phyloP scores from a whole-genome alignment of 2,329 filamentous ascomycete species.

The Aspergillus unguis region DNA sequence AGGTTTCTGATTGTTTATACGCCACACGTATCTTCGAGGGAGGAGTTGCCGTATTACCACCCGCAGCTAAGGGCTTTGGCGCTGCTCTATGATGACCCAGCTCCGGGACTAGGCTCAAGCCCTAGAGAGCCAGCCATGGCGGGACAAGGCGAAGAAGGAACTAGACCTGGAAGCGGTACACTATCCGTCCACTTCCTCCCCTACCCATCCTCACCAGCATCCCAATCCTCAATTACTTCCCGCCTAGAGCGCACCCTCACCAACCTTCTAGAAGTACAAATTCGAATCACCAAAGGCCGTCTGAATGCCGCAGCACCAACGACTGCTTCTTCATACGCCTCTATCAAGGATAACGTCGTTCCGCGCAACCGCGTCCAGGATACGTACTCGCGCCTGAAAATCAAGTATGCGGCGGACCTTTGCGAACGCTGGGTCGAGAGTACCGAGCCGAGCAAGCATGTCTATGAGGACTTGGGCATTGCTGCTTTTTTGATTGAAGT shows the following conservation, averaged over 20 bases:
- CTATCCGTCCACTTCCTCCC: slow-evolving; percentile 53
- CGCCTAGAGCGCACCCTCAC: slow-evolving; percentile 40
- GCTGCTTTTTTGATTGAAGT: slow-evolving; percentile 89
- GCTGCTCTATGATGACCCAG: slow-evolving; percentile 62
- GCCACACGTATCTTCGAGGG: slow-evolving; percentile 63
- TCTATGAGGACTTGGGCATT: slow-evolving; percentile 91
- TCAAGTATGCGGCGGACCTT: slow-evolving; percentile 68
- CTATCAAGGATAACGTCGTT: slow-evolving; percentile 78
- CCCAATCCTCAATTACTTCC: slow-evolving; percentile 32
- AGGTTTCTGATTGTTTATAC: slow-evolving; percentile 66
- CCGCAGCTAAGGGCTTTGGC: slow-evolving; percentile 71
- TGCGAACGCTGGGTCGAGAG: slow-evolving; percentile 77
- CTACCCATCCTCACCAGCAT: slow-evolving; percentile 30
- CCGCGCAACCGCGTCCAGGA: slow-evolving; percentile 75
- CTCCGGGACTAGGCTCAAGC: too few species aligned
- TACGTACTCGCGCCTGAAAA: slow-evolving; percentile 76
- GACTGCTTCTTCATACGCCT: slow-evolving; percentile 62
- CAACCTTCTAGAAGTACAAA: slow-evolving; percentile 35
- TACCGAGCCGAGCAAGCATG: slow-evolving; percentile 85
- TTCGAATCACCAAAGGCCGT: slow-evolving; percentile 31
- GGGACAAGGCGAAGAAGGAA: slow-evolving; percentile 17
- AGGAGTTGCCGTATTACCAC: slow-evolving; percentile 82
- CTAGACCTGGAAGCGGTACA: slow-evolving; percentile 30
- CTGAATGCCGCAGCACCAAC: slow-evolving; percentile 37
- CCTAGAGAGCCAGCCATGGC: too few species aligned